phyloP scores from a whole-genome alignment of 2,329 filamentous ascomycete genomes.

The Ilyonectria destructans region DNA sequence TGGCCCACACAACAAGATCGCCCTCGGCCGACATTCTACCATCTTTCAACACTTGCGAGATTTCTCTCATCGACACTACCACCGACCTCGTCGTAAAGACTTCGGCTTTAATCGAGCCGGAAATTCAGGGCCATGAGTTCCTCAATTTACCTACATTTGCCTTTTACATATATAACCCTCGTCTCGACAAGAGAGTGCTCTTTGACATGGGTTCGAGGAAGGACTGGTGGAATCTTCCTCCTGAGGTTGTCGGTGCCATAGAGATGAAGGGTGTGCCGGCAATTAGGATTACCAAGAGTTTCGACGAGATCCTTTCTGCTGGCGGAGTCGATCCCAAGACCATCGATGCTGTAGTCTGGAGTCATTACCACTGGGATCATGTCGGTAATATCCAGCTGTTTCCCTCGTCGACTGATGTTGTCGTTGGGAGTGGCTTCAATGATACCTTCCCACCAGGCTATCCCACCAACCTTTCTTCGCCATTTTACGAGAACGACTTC shows the following conservation, averaged over 20 bases:
- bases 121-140: neutral
- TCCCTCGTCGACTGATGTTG: neutral
- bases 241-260: neutral
- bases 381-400: neutral
- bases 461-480: neutral
- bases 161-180: neutral
- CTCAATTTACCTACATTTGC: neutral
- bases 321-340: neutral
- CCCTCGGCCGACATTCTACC: neutral
- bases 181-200: neutral
- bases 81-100: neutral
- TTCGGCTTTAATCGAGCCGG: neutral
- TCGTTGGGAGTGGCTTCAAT: conserved; percentile 4
- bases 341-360: neutral
- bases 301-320: neutral
- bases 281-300: neutral
- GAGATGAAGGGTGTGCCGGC: neutral
- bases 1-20: too few relatives aligned
- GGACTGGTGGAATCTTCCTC: conserved; percentile 4
- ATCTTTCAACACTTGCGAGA: neutral
- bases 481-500: neutral
- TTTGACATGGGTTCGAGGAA: conserved; percentile 1
- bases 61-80: neutral
- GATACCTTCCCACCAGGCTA: neutral
- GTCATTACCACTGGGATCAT: conserved; percentile 7